Evolutionary conservation across 225 moss, liverwort and hornwort genomes (phyloP), one percentile per base, ranked within the genome.

Genomic region (Ulota crispa): DNA sequence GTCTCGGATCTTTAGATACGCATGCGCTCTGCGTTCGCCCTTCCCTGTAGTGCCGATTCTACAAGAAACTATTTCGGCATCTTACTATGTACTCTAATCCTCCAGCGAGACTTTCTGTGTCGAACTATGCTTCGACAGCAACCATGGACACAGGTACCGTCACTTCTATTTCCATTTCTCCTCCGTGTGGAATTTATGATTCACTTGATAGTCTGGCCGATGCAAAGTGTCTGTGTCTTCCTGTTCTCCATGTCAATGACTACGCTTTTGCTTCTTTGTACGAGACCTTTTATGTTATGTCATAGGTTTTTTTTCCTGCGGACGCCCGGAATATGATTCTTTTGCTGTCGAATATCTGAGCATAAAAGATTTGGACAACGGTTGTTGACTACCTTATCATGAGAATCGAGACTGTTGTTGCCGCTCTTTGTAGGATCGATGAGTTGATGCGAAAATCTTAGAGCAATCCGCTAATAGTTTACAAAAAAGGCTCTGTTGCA

Each of bases 81-180:
- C 83, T 81, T 30, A 73, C 73, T 8, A 90, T 90, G 90, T 88
- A 88, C 81, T 82, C 79, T 77, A 77, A 74, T 86, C 79, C 86
- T 86, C 76, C 84, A 64, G 87, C 68, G 73, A 90, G 87, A 76
- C 73, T 88, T 79, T 76, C 77, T 32, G 77, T 57, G 76, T 84
- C 90, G 28, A 65, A 83, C 37, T 90, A 86, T 70, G 57, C 63
- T 61, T 73, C 86, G 36, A 79, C 77, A 19, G 77, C 70, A 19
- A 64, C 83, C 68, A 90, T 90, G 88, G 90, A 90, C 77, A 68
- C 83, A 80, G 90, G 90, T 90, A 73, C 47, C 42, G 41, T 65
- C 34, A 43, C 31, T 43, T 72, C 60, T 65, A 50, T 68, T 53
- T 53, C 34, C 21, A 30, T 77, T 62, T 66, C 64, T 55, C 72